Evolutionary conservation across 2,329 filamentous ascomycete genomes (phyloP), one percentile per base, ranked within the genome.

Genomic region (Pseudogymnoascus sp.): DNA sequence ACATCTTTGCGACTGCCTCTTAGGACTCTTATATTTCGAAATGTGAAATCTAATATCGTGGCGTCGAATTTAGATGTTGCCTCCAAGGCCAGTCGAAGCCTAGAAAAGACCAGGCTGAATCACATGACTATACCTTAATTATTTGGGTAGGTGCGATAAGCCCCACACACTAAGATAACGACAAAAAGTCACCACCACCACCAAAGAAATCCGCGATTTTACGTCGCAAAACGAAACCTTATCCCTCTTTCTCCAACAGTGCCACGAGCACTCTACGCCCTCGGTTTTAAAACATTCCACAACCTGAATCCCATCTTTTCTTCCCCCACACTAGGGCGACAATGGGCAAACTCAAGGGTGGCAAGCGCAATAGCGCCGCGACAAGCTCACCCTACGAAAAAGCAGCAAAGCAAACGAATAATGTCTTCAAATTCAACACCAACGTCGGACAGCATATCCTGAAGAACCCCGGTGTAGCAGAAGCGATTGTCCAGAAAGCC

Each of bases 391-490:
- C 72, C 11, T 71, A 74, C 60, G 62, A 71, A 19, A 71, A 73
- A 69, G 69, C 71, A 8, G 66, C 70, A 65, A 65, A 68, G 10
- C 62, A 69, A 9, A 73, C 73, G 64, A 92, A 96, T 79, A 93
- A 90, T 71, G 91, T 97, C 76, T 97, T 97, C 85, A 96, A 96
- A 76, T 96, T 97, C 86, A 96, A 96, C 80, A 95, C 89, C 70
- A 85, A 93, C 75, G 85, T 95, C 68, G 92, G 93, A 70, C 87
- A 90, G 74, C 69, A 97, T 76, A 95, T 99, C 66, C 83, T 97
- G 68, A 97, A 96, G 76, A 96, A 96, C 75, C 90, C 90, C 1
- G 89, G 90, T 71, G 89, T 96, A 60, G 89, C 90, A 4, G 87
- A 90, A 73, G 87, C 87, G 61, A 93, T 95, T 69, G 90, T 93